Percentiles rank a stretch among this genome's conserved stretches.
Conservation (phyloP, 306 rosid species). For the Spatholobus suberectus region DNA sequence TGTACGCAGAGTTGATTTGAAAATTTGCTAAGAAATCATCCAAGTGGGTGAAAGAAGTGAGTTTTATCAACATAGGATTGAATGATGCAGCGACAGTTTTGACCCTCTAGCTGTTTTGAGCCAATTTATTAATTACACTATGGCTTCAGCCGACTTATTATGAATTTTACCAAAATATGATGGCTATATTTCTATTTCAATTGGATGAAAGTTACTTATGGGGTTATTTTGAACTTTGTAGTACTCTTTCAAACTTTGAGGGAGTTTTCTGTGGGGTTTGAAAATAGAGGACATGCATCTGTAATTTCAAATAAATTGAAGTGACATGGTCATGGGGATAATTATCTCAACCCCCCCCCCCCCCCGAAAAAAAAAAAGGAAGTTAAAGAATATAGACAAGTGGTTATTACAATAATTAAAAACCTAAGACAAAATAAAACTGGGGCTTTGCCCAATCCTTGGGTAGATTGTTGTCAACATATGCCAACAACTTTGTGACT, state of each 20-base stretch:
- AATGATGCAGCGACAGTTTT: neutral
- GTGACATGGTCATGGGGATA: neutral
- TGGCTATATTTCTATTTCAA: neutral
- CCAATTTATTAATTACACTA: neutral
- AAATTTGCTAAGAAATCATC: neutral
- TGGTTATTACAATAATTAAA: neutral
- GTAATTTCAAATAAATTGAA: constrained; percentile 8
- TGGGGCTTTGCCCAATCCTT: neutral
- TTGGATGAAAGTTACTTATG: neutral
- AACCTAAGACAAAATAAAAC: neutral
- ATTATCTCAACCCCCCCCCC: neutral
- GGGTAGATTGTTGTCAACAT: constrained; percentile 5
- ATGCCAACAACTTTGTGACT: constrained; percentile 12
- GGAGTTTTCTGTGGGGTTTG: neutral
- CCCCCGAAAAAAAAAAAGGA: neutral
- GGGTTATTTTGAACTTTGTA: neutral
- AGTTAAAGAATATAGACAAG: neutral
- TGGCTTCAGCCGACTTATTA: neutral
- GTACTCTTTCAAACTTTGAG: neutral
- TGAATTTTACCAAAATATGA: neutral
- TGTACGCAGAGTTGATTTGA: neutral
- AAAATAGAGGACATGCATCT: neutral
- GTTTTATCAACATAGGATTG: neutral
- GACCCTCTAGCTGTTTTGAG: neutral
- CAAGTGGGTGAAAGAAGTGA: neutral